A percentile compares a stretch with the other conserved stretches of the same genome.
These are phyloP conservation scores for Pseudevernia furfuracea DNA, from an alignment of 495 filamentous ascomycete species.

Conservation along the genomic window DNA sequence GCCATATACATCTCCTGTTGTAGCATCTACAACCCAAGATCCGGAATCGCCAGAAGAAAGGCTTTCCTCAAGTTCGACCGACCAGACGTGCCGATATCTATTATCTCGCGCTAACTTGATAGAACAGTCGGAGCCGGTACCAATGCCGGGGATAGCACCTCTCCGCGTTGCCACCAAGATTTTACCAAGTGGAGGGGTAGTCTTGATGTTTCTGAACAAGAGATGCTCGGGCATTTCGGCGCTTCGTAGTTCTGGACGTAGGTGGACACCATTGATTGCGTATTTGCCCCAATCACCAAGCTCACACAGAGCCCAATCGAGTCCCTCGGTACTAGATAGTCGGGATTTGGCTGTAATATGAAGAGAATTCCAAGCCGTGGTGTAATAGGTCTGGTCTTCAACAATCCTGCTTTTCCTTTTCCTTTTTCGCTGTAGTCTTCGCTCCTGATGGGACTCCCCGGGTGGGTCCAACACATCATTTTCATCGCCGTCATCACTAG, in stretches of 20 bases:
- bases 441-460: not conserved
- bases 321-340: not conserved
- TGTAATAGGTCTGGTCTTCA: conserved; percentile 3
- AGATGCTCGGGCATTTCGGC: not conserved
- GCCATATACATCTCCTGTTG: conserved; percentile 11
- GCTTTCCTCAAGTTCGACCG: not conserved
- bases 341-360: not conserved
- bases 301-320: conserved; percentile 12
- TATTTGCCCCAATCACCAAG: conserved; percentile 5
- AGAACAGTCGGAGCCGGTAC: conserved; percentile 5
- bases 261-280: conserved; percentile 8
- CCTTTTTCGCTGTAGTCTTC: not conserved
- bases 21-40: conserved; percentile 10
- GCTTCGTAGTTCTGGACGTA: not conserved
- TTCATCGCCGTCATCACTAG: not conserved
- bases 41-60: conserved; percentile 10
- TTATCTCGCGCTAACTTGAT: conserved; percentile 5
- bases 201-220: conserved; percentile 6
- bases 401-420: not conserved
- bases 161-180: conserved; percentile 7
- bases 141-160: not conserved
- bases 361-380: conserved; percentile 5
- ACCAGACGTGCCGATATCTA: conserved; percentile 7
- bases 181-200: not conserved
- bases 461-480: not conserved